Conservation (phyloP, 768 basidiomycete species). For the Boletus rufocinnamomeus region DNA sequence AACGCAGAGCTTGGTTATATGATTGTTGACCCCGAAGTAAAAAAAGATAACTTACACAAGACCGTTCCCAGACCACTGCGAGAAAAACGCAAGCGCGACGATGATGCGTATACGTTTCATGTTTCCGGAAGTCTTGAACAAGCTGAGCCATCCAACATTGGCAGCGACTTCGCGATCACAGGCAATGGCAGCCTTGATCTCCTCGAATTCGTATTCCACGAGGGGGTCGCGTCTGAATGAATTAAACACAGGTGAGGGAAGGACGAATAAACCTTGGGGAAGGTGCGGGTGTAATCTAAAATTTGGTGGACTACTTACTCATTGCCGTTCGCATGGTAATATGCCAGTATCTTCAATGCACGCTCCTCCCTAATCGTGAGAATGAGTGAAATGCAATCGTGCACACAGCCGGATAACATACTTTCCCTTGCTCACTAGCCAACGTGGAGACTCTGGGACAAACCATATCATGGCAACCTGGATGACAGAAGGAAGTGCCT, state of each 20-base stretch:
- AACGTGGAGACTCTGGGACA: background rate
- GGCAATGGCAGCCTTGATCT: background rate
- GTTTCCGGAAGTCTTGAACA: background rate
- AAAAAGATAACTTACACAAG: constrained; percentile 34
- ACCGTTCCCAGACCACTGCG: background rate
- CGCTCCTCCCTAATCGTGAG: background rate
- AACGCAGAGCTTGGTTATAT: background rate
- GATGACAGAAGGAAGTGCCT: background rate
- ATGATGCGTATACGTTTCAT: background rate
- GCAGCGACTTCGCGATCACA: background rate
- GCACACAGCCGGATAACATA: background rate
- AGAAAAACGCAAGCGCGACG: background rate
- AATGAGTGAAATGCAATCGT: background rate
- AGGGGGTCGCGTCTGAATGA: background rate
- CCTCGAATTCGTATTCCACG: background rate
- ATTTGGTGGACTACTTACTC: background rate
- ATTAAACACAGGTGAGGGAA: background rate
- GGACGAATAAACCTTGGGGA: background rate
- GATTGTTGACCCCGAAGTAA: background rate
- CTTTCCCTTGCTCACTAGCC: background rate
- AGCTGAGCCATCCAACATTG: background rate
- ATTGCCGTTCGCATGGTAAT: background rate
- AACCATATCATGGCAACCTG: background rate
- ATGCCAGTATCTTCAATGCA: background rate
- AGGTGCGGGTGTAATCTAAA: background rate